Evolutionary conservation across 352 stramenopile genomes (phyloP).

Genomic region (Phytophthora pistaciae): DNA sequence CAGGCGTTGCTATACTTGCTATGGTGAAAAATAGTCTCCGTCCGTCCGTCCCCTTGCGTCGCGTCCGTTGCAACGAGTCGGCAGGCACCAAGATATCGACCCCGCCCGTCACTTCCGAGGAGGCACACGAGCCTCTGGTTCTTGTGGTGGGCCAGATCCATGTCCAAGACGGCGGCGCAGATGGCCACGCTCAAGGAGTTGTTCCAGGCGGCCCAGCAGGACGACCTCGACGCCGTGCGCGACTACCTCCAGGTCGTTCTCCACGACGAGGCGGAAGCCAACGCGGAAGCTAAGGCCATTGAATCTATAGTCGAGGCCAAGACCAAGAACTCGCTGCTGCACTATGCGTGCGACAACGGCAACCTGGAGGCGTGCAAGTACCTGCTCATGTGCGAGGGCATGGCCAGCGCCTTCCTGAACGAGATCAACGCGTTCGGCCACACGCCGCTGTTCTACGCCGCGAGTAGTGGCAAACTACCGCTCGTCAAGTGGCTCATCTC

Average conservation of each 20-base stretch:
- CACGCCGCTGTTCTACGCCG: conserved; percentile 83
- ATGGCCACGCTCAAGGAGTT: conserved; percentile 67
- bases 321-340: conserved; percentile 78
- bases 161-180: conserved; percentile 24
- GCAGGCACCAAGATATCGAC: conserved; percentile 21
- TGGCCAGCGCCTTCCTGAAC: conserved; percentile 71
- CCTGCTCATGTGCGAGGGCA: conserved; percentile 76
- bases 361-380: conserved; percentile 88
- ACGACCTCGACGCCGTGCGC: conserved; percentile 68
- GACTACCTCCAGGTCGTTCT: conserved; percentile 70
- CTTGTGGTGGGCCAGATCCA: background rate
- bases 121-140: background rate
- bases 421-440: conserved; percentile 81
- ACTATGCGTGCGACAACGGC: conserved; percentile 86
- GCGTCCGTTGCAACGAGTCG: conserved; percentile 24
- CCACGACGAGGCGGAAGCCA: conserved; percentile 33
- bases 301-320: conserved; percentile 65
- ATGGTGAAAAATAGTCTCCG: conserved; percentile 13
- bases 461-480: conserved; percentile 73
- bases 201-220: conserved; percentile 73
- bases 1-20: conserved; percentile 2
- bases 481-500: conserved; percentile 89
- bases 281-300: conserved; percentile 12
- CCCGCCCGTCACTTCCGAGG: conserved; percentile 4
- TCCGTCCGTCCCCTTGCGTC: conserved; percentile 9